A percentile compares a stretch with the other conserved stretches of the same genome.
These are phyloP conservation scores for Zychaea mexicana DNA, from an alignment of 371 early-diverging fungal species.

Conservation along the genomic window DNA sequence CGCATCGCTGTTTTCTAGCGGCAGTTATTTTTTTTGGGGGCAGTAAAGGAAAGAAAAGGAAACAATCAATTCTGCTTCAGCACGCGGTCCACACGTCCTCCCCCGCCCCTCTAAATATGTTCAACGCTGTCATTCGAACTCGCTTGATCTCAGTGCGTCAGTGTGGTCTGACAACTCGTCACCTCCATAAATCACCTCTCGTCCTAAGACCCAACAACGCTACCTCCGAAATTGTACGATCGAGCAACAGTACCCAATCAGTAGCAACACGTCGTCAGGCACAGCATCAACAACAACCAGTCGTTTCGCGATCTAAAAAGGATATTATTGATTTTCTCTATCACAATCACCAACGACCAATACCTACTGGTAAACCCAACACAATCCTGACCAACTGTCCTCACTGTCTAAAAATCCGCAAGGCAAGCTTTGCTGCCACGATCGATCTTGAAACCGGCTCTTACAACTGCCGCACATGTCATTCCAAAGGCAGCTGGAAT, in stretches of 20 bases:
- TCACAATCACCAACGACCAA: conserved; percentile 36
- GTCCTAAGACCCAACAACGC: background rate
- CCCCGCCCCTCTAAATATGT: background rate
- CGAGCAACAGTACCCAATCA: background rate
- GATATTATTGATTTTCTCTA: conserved; percentile 44
- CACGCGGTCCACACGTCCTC: no score
- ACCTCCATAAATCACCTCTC: background rate
- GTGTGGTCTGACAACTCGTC: background rate
- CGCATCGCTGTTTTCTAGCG: no score
- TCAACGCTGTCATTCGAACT: background rate
- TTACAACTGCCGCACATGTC: conserved; percentile 34
- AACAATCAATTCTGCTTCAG: no score
- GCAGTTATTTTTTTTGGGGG: no score
- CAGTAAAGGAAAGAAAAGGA: no score
- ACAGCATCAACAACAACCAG: background rate
- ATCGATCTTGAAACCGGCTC: conserved; percentile 36
- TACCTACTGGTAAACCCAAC: conserved; percentile 29
- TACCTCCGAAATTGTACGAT: background rate
- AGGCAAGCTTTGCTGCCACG: conserved; percentile 39
- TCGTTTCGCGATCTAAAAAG: background rate
- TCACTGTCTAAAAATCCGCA: conserved; percentile 40
- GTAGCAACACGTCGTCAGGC: background rate
- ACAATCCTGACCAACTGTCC: conserved; percentile 44
- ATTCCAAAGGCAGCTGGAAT: conserved; percentile 11
- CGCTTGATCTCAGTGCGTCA: background rate